Conservation (phyloP, 129 eudicot species). For the Lactuca sativa region DNA sequence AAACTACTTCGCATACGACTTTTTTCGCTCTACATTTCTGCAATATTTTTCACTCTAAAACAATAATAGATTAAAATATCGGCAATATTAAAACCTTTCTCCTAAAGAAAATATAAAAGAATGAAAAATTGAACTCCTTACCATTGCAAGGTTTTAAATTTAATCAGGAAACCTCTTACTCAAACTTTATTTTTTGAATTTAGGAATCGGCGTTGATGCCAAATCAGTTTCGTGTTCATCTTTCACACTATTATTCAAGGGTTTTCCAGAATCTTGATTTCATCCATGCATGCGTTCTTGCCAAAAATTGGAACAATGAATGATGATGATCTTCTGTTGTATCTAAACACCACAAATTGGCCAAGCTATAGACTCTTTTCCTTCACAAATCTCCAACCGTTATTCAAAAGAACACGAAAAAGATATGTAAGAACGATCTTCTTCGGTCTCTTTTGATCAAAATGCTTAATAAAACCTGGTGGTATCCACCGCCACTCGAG, state of each 20-base stretch:
- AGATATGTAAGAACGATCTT: conserved; percentile 28
- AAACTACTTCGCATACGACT: too few relatives aligned
- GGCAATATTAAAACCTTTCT: neutral
- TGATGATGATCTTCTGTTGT: conserved; percentile 1
- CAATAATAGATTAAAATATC: too few relatives aligned
- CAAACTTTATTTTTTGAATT: conserved; percentile 1
- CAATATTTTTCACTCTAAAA: too few relatives aligned
- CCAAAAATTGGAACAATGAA: conserved; percentile 39
- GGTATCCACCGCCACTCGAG: conserved; percentile 37
- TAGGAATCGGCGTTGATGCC: neutral
- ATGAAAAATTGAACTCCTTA: neutral
- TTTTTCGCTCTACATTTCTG: too few relatives aligned
- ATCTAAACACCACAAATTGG: conserved; percentile 38
- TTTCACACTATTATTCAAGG: conserved; percentile 8
- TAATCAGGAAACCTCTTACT: neutral
- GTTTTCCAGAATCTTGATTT: conserved; percentile 11
- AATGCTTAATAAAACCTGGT: conserved; percentile 35
- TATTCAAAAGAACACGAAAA: conserved; percentile 18
- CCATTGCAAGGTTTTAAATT: neutral
- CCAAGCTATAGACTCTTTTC: conserved; percentile 28
- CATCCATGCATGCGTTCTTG: conserved; percentile 24
- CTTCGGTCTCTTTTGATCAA: conserved; percentile 28
- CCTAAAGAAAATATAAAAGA: neutral
- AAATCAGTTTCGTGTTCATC: conserved; percentile 8
- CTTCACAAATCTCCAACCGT: conserved; percentile 44